These are phyloP conservation scores for Nakaseomyces glabratus DNA, from an alignment of 1,139 yeast genomes.

Conservation along the genomic window DNA sequence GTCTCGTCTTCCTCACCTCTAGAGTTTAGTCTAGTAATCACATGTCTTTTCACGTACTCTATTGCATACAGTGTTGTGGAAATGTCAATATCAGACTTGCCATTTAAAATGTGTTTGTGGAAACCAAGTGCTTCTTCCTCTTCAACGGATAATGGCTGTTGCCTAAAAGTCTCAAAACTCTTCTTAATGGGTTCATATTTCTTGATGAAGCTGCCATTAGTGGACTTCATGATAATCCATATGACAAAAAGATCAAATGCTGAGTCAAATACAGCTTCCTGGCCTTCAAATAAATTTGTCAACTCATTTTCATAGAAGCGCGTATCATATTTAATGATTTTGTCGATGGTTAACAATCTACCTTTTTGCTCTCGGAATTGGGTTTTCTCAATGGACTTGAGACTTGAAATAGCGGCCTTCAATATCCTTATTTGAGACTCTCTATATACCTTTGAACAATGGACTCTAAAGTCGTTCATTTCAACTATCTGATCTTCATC, in stretches of 20 bases:
- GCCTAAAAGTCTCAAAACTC: neutral
- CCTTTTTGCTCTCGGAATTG: conserved; percentile 16
- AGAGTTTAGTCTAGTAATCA: conserved; percentile 2
- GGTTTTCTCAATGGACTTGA: conserved; percentile 22
- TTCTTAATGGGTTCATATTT: conserved; percentile 11
- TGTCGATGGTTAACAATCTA: conserved; percentile 19
- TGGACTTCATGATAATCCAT: conserved; percentile 21
- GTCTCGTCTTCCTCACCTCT: conserved; percentile 4
- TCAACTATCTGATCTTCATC: neutral
- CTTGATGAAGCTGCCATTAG: conserved; percentile 12
- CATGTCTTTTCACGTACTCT: conserved; percentile 3
- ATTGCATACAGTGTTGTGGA: neutral
- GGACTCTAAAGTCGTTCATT: conserved; percentile 9
- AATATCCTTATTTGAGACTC: conserved; percentile 19
- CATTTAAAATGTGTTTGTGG: conserved; percentile 1
- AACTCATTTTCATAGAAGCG: conserved; percentile 17
- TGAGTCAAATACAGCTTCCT: conserved; percentile 17
- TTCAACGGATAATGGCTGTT: neutral
- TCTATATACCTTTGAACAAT: conserved; percentile 21
- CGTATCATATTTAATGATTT: conserved; percentile 22
- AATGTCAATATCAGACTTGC: neutral
- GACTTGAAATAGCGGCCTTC: conserved; percentile 14
- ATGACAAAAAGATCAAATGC: conserved; percentile 18
- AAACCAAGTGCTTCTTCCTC: conserved; percentile 9
- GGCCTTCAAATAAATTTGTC: conserved; percentile 11